Evolutionary conservation across 2,329 filamentous ascomycete genomes (phyloP).

Genomic region (Exserohilum rostratum): DNA sequence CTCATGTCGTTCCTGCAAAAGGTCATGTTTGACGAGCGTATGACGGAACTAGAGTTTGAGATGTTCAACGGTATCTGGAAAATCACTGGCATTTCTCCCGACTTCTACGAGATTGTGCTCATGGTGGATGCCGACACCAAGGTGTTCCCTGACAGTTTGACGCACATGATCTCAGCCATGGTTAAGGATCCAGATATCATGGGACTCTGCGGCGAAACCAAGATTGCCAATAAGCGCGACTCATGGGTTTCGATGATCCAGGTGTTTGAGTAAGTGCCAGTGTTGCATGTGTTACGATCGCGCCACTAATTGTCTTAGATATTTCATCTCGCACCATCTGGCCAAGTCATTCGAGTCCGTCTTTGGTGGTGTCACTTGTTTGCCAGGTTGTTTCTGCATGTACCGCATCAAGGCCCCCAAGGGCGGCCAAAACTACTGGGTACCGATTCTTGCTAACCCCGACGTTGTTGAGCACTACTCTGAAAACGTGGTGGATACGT

Average conservation of each 20-base stretch:
- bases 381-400: constrained; percentile 99
- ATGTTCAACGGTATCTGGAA: constrained; percentile 99
- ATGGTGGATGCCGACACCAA: constrained; percentile 99
- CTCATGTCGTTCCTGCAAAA: constrained; percentile 99
- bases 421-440: constrained; percentile 98
- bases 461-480: constrained; percentile 99
- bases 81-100: constrained; percentile 95
- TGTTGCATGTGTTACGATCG: constrained; percentile 20
- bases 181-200: constrained; percentile 99
- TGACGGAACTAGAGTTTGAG: constrained; percentile 98
- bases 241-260: constrained; percentile 98
- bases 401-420: constrained; percentile 99
- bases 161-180: constrained; percentile 99
- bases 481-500: constrained; percentile 96
- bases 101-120: constrained; percentile 96
- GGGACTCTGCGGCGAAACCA: constrained; percentile 98
- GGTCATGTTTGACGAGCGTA: constrained; percentile 99
- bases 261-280: constrained; percentile 80
- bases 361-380: constrained; percentile 97
- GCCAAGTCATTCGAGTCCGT: constrained; percentile 98
- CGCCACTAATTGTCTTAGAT: constrained; percentile 54
- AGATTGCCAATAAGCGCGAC: constrained; percentile 97
- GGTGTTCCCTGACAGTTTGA: constrained; percentile 96
- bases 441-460: constrained; percentile 96
- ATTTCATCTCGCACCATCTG: constrained; percentile 98